Percentiles rank a stretch among this genome's conserved stretches.
phyloP scores from a whole-genome alignment of 345 rosid species.

The Pugionium cornutum region DNA sequence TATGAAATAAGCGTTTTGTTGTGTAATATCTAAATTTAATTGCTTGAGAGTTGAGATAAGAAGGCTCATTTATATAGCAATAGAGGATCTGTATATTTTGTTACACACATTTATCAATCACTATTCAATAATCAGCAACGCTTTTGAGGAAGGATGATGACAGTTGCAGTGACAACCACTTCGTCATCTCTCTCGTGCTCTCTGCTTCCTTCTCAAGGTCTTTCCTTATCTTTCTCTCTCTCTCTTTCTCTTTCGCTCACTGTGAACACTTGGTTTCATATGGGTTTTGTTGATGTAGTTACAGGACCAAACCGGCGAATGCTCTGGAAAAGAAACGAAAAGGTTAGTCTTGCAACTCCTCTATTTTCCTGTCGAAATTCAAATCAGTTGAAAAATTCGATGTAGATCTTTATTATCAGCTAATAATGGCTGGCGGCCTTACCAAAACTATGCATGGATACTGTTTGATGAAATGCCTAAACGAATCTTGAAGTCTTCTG shows the following conservation, averaged over 20 bases:
- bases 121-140: not conserved
- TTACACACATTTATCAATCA: not conserved
- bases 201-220: constrained; percentile 38
- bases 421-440: not conserved
- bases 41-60: not conserved
- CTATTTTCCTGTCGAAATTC: not conserved
- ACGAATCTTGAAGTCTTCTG: constrained; percentile 8
- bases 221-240: constrained; percentile 6
- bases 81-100: not conserved
- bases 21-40: too few relatives aligned
- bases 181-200: constrained; percentile 30
- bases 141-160: constrained; percentile 30
- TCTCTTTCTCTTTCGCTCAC: constrained; percentile 10
- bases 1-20: too few relatives aligned
- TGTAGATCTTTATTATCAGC: not conserved
- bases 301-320: constrained; percentile 34
- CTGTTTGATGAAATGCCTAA: constrained; percentile 67
- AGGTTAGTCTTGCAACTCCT: constrained; percentile 33
- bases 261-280: constrained; percentile 8
- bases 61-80: constrained; percentile 7
- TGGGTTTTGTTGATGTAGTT: constrained; percentile 21
- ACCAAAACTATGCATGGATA: constrained; percentile 5
- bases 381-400: not conserved
- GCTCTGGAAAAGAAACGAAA: constrained; percentile 37
- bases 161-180: constrained; percentile 23